phyloP scores from a whole-genome alignment of 306 rosid genomes.

The Hippophae rhamnoides region DNA sequence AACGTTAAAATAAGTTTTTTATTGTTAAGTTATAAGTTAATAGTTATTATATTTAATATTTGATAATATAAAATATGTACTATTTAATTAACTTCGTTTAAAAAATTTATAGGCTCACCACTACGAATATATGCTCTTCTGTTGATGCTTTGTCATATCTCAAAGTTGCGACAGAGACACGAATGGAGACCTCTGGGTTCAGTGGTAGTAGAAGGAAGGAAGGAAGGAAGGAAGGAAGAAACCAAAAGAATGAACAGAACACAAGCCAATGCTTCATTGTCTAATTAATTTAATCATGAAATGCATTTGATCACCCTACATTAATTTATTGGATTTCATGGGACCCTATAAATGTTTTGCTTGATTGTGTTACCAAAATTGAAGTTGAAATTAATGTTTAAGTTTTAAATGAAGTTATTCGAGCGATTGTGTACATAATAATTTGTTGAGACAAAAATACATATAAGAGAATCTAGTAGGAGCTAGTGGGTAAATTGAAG shows the following conservation, averaged over 20 bases:
- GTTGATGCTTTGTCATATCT: conserved; percentile 16
- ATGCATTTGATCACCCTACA: not conserved
- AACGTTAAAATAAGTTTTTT: too few species aligned
- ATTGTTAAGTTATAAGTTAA: too few species aligned
- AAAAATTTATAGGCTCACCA: too few species aligned
- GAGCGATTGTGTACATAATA: too few species aligned
- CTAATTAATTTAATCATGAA: not conserved
- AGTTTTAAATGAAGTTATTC: too few species aligned
- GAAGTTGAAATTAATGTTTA: too few species aligned
- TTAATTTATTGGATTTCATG: conserved; percentile 22
- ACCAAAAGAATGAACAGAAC: not conserved
- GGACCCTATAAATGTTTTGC: conserved; percentile 13
- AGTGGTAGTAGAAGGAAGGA: conserved; percentile 2
- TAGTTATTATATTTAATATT: too few species aligned
- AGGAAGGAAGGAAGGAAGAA: conserved; percentile 1
- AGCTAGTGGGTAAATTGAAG: too few species aligned
- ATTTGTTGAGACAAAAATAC: too few species aligned
- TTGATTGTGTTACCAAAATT: too few species aligned
- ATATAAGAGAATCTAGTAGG: too few species aligned
- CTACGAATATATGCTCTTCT: not conserved
- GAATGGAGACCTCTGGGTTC: not conserved
- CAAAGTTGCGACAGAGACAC: conserved; percentile 13
- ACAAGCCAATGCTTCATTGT: not conserved
- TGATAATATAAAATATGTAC: not conserved
- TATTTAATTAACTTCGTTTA: not conserved